These are phyloP conservation scores for Juglanconis oblonga DNA, from an alignment of 2,329 filamentous ascomycete genomes.

Conservation along the genomic window DNA sequence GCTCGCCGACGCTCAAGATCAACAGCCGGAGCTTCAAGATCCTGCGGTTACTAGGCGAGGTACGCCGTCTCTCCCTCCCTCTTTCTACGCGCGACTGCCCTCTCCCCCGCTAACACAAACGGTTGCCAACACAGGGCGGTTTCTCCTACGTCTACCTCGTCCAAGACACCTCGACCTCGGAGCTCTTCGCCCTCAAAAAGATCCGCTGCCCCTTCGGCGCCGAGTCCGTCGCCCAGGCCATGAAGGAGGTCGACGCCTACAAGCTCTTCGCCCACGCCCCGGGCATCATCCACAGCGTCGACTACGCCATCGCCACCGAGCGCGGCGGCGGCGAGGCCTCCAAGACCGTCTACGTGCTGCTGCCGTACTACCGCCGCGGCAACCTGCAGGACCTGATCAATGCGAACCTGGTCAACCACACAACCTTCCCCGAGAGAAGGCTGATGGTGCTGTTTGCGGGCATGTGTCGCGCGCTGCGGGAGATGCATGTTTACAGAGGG, in stretches of 20 bases:
- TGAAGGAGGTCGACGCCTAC: constrained; percentile 98
- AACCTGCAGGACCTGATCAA: constrained; percentile 99
- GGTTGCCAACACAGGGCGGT: constrained; percentile 61
- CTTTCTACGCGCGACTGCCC: not conserved
- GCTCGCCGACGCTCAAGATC: constrained; percentile 90
- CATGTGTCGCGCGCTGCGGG: constrained; percentile 80
- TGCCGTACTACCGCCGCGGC: constrained; percentile 92
- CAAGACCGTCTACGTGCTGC: constrained; percentile 94
- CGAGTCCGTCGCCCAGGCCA: constrained; percentile 89
- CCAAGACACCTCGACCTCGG: constrained; percentile 78
- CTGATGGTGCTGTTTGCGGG: constrained; percentile 90
- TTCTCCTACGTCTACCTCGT: constrained; percentile 99
- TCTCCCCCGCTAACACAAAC: not conserved
- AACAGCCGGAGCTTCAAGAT: constrained; percentile 96
- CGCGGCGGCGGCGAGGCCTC: constrained; percentile 58
- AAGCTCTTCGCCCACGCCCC: constrained; percentile 78
- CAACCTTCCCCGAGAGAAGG: constrained; percentile 79
- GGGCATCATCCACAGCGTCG: constrained; percentile 83
- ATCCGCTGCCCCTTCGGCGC: constrained; percentile 97
- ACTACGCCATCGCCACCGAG: constrained; percentile 79
- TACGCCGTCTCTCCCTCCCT: constrained; percentile 35
- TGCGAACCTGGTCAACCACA: constrained; percentile 94
- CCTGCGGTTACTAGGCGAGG: constrained; percentile 86
- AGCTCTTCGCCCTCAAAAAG: constrained; percentile 95
- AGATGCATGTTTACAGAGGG: constrained; percentile 87